Conservation (phyloP, 768 basidiomycete species). For the Termitomyces sp. region DNA sequence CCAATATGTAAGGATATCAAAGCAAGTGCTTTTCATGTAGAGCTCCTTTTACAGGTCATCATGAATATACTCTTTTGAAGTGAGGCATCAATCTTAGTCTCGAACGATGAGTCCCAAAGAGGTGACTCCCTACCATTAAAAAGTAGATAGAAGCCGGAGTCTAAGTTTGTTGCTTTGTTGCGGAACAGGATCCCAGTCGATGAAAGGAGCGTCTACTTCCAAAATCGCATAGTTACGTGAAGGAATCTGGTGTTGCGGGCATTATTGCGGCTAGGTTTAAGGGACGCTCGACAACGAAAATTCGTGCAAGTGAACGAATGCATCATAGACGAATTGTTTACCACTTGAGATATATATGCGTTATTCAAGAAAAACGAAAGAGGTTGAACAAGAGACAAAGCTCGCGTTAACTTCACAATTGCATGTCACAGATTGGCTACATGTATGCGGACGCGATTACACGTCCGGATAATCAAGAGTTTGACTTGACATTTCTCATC, state of each 20-base stretch:
- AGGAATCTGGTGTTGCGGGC: constrained; percentile 19
- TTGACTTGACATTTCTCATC: background rate
- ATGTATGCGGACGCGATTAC: background rate
- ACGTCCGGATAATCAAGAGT: background rate
- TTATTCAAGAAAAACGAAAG: background rate
- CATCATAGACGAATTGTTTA: background rate
- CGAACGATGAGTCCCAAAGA: constrained; percentile 24
- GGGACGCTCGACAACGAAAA: background rate
- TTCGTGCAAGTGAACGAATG: background rate
- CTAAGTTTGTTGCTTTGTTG: constrained; percentile 1
- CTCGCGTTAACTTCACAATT: background rate
- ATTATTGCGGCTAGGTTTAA: constrained; percentile 26
- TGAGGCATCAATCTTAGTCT: constrained; percentile 20
- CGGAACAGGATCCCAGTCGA: constrained; percentile 26
- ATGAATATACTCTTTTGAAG: constrained; percentile 18
- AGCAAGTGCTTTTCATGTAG: background rate
- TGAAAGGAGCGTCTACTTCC: constrained; percentile 29
- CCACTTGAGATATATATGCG: background rate
- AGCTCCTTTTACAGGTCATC: constrained; percentile 10
- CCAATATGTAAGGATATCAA: background rate
- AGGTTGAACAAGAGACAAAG: background rate
- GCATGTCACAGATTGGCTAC: background rate
- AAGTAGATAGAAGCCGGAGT: constrained; percentile 17
- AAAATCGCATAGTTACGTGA: constrained; percentile 28
- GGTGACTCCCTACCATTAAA: constrained; percentile 23